Base-by-base conservation (phyloP, 2,329 filamentous ascomycete genomes). In the Teratosphaeria pseudoeucalypti region DNA sequence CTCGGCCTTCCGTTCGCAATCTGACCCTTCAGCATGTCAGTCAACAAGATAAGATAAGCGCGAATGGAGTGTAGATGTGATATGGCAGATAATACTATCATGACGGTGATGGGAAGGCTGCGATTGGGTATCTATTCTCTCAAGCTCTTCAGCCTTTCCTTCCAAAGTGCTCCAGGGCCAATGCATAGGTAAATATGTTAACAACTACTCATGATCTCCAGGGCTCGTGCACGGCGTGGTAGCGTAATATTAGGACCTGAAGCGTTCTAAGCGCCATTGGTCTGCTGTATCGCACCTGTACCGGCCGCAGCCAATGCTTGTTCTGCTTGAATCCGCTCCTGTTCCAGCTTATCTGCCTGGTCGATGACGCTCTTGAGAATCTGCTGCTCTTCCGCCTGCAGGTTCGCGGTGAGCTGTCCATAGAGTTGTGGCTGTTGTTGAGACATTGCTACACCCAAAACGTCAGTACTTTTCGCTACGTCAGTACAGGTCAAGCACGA, bases 371-470 rank as follows among this genome's bases (percentile, higher is more conserved):
- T 82, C 72, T 95, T 86, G 63, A 97, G 83, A 55, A 95, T 81
- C 63, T 82, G 82, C 73, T 94, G 89, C 71, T 97, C 92, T 56
- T 94, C 89, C 0, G 85, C 80, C 43, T 83, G 85, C 49, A 97
- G 82, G 62, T 90, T 88, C 66, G 87, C 85, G 26, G 90, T 90
- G 60, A 99, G 80, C 61, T 81, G 86, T 52, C 86, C 79, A 73
- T 97, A 99, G 66, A 96, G 87, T 66, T 92, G 88, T 16, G 92
- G 92, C 70, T 96, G 91, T 68, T 92, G 88, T 77, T 88, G 86
- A 82, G 96, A 90, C 71, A 97, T 83, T 74, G 84, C 62, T 64
- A 56, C 39, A 47, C 5, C 23, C 2, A 39, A 39, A 29, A 6
- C 14, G 56, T 64, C 55, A 64, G 61, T 39, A 43, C 14, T 10